Evolutionary conservation across 352 stramenopile species (phyloP).

Genomic region (Thraustochytrium sp.): DNA sequence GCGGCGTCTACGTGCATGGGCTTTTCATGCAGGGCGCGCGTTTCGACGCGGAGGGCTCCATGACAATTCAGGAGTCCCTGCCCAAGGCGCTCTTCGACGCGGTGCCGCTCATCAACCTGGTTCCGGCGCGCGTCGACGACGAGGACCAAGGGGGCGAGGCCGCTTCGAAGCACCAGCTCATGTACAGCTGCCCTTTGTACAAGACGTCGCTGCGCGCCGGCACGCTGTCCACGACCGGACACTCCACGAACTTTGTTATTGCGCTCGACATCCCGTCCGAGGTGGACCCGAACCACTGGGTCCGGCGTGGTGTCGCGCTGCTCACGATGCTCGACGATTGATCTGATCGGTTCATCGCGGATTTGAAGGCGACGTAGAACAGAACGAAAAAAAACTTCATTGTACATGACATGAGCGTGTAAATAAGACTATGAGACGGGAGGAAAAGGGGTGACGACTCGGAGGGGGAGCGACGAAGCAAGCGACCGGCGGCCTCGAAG

Average conservation of each 20-base stretch:
- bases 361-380: neutral
- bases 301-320: conserved; percentile 81
- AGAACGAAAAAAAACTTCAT: neutral
- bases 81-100: conserved; percentile 77
- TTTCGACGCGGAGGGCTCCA: conserved; percentile 63
- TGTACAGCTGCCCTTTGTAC: conserved; percentile 89
- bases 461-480: neutral
- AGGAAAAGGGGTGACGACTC: neutral
- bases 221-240: conserved; percentile 87
- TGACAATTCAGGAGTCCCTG: conserved; percentile 74
- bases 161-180: conserved; percentile 28
- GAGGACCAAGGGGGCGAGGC: conserved; percentile 59
- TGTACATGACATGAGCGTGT: neutral
- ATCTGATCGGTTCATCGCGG: conserved; percentile 11
- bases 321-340: conserved; percentile 87
- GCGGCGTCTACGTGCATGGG: conserved; percentile 85
- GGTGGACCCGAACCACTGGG: conserved; percentile 76
- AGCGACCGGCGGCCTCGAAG: neutral
- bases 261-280: conserved; percentile 88
- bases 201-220: conserved; percentile 85
- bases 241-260: conserved; percentile 94
- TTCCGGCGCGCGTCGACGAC: conserved; percentile 55
- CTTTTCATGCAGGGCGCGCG: conserved; percentile 88
- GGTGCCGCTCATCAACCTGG: conserved; percentile 82
- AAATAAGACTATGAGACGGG: neutral